Evolutionary conservation across 768 basidiomycete species (phyloP).

Genomic region (Hypsizygus marmoreus): DNA sequence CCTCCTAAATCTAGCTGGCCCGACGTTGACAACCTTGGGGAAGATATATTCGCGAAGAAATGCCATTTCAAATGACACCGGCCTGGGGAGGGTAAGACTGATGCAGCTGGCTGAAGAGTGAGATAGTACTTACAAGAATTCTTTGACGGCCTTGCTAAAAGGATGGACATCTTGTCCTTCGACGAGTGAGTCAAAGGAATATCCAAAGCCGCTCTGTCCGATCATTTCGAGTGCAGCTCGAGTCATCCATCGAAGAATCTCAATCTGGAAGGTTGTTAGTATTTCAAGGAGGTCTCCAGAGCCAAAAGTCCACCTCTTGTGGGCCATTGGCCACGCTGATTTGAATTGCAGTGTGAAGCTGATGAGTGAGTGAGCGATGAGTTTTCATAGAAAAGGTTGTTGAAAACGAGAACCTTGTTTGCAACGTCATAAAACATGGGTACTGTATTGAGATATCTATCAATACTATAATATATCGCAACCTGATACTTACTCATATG

Average conservation of each 20-base stretch:
- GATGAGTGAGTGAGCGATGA: neutral
- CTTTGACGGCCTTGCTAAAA: conserved; percentile 15
- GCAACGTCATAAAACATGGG: conserved; percentile 19
- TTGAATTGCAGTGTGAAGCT: conserved; percentile 8
- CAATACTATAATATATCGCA: neutral
- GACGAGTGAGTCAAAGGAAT: conserved; percentile 17
- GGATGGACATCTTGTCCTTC: conserved; percentile 15
- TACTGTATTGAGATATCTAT: conserved; percentile 8
- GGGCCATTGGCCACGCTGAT: conserved; percentile 7
- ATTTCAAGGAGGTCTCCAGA: neutral
- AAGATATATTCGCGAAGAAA: conserved; percentile 14
- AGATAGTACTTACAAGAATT: conserved; percentile 1
- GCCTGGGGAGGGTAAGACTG: conserved; percentile 9
- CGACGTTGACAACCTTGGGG: conserved; percentile 15
- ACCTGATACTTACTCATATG: conserved; percentile 11
- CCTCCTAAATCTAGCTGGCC: conserved; percentile 16
- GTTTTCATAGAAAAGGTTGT: neutral
- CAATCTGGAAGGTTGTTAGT: conserved; percentile 10
- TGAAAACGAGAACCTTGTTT: conserved; percentile 11
- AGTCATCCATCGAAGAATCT: conserved; percentile 21
- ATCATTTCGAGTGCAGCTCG: conserved; percentile 22
- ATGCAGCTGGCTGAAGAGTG: neutral
- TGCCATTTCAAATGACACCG: too few species aligned
- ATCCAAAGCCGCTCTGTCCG: conserved; percentile 20
- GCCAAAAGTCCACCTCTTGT: conserved; percentile 6